Base-by-base conservation (phyloP, 768 basidiomycete species). In the Infundibulicybe gibba region DNA sequence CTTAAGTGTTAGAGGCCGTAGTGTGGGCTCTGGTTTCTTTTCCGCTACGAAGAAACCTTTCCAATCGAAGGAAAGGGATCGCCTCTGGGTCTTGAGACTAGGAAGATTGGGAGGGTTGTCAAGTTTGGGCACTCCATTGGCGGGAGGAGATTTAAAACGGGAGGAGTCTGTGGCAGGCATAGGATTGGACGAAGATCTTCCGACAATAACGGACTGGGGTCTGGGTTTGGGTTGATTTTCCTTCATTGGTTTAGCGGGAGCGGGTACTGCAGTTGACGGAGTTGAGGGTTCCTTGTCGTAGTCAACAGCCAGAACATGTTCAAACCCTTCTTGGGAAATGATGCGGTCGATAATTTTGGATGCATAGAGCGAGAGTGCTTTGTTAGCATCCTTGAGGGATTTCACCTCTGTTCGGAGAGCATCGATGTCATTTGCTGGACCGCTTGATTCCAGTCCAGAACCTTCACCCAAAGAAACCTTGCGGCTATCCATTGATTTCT, bases 271-370 rank as follows among this genome's bases (percentile, higher is more conserved):
- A 14, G 73, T 68, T 11, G 68, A 60, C 11, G 81, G 69, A 31
- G 79, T 78, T 10, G 69, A 65, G 10, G 72, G 70, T 25, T 77
- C 70, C 49, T 80, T 78, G 41, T 89, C 87, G 56, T 90, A 95
- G 64, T 97, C 94, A 39, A 81, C 85, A n/a, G 94, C 90, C 32
- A 97, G 80, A 45, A 98, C 89, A 57, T 95, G 92, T 65, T 98
- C 95, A 67, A 95, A 97, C 17, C 94, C 94, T 66, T 97, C 94
- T 64, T 94, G 88, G 1, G 88, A 80, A 56, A 97, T 95, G 61
- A 98, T 97, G 39, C 94, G 83, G 70, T 98, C 95, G 58, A 98
- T 90, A 54, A 98, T 98, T 75, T 97, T 98, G 40, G 91, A 93
- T 3, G 94, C 93, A 60, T 98, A 98, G 34, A 97, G 68, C 14